A percentile compares a stretch with the other conserved stretches of the same genome.
These are phyloP conservation scores for Xylaria cubensis DNA, from an alignment of 495 filamentous ascomycete species.

Conservation along the genomic window DNA sequence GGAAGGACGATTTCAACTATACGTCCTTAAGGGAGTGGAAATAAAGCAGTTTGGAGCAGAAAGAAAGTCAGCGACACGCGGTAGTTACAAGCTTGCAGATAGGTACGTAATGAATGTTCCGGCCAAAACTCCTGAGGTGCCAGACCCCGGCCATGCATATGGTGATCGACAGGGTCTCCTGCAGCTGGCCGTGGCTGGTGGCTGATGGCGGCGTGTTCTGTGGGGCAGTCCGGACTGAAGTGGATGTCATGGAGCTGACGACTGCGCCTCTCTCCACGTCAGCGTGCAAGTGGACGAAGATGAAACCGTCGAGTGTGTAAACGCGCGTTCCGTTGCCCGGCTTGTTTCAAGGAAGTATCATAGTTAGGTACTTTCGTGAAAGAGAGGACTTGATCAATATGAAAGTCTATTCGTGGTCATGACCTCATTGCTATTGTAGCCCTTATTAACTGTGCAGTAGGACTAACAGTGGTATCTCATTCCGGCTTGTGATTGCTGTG, in stretches of 20 bases:
- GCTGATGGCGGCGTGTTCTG: background rate
- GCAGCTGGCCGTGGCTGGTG: background rate
- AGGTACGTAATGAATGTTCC: constrained; percentile 14
- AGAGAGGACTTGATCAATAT: background rate
- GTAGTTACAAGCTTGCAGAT: background rate
- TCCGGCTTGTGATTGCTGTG: background rate
- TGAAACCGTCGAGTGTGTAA: background rate
- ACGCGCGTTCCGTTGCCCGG: constrained; percentile 22
- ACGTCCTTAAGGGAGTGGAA: background rate
- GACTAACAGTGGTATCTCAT: background rate
- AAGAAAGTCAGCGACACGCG: constrained; percentile 2
- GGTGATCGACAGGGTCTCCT: constrained; percentile 11
- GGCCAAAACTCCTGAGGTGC: background rate
- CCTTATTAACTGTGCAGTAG: background rate
- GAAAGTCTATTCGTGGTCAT: background rate
- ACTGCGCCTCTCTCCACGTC: constrained; percentile 24
- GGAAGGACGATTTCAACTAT: background rate
- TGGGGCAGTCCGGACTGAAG: background rate
- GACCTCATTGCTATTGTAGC: background rate
- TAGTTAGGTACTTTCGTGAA: background rate
- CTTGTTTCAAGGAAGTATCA: constrained; percentile 17
- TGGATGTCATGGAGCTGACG: background rate
- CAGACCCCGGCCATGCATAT: constrained; percentile 4
- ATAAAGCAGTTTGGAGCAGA: background rate
- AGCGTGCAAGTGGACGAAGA: background rate